phyloP scores from a whole-genome alignment of 768 basidiomycete genomes.

The Coprinopsis marcescibilis region DNA sequence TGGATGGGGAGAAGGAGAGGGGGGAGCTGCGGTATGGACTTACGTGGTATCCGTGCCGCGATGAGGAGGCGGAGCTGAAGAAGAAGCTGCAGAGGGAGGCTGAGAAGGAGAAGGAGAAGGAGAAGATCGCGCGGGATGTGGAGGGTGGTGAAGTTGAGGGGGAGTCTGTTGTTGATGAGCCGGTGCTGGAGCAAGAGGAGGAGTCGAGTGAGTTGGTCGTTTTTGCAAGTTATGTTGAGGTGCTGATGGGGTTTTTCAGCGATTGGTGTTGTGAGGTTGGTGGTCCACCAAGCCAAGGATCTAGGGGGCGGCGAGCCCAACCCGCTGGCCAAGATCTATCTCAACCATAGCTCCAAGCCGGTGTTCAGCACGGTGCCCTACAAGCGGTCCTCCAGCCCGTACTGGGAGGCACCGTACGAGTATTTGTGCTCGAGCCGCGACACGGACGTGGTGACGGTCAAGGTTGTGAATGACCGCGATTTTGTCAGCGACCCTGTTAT shows the following conservation, averaged over 20 bases:
- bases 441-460: constrained; percentile 63
- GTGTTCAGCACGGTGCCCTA: constrained; percentile 60
- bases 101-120: no score
- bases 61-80: no score
- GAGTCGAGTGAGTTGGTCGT: no score
- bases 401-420: constrained; percentile 87
- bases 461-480: constrained; percentile 84
- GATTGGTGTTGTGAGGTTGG: constrained; percentile 86
- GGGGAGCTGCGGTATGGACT: constrained; percentile 79
- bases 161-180: background rate
- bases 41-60: constrained; percentile 38
- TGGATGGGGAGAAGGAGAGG: constrained; percentile 86
- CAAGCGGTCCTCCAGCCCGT: constrained; percentile 82
- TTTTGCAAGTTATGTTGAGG: no score
- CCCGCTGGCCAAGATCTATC: constrained; percentile 70
- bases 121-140: no score
- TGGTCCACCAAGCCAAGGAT: constrained; percentile 93
- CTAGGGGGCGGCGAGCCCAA: constrained; percentile 83
- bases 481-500: constrained; percentile 77
- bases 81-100: no score
- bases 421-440: constrained; percentile 84
- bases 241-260: no score
- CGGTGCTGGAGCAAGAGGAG: background rate
- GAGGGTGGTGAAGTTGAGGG: background rate
- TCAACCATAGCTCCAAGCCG: constrained; percentile 41